These are phyloP conservation scores for Tirmania nivea DNA, from an alignment of 495 filamentous ascomycete genomes.

Conservation along the genomic window DNA sequence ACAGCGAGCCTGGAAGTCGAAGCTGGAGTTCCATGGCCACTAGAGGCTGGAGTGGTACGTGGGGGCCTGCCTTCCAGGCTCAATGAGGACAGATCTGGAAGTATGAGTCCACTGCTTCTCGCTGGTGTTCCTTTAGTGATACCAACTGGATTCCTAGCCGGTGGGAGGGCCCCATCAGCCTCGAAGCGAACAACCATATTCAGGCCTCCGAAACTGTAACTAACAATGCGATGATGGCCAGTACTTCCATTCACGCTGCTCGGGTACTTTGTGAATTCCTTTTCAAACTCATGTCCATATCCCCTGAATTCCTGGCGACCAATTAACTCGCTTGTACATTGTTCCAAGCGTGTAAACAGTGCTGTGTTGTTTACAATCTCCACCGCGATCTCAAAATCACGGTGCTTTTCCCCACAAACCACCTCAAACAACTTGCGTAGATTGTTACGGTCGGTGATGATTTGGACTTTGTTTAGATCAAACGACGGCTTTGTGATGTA, in stretches of 20 bases:
- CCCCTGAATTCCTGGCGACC: neutral
- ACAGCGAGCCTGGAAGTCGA: neutral
- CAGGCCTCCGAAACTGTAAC: neutral
- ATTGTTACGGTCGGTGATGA: conserved; percentile 32
- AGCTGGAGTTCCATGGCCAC: no score
- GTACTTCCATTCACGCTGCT: neutral
- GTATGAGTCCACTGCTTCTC: neutral
- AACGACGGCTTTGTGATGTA: conserved; percentile 25
- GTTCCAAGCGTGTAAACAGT: no score
- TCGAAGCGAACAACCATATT: neutral
- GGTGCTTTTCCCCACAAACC: neutral
- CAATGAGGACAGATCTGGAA: no score
- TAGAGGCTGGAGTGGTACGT: no score
- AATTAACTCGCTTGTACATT: no score
- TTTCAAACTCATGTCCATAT: neutral
- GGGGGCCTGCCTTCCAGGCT: no score
- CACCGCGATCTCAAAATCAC: neutral
- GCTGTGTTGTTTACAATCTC: no score
- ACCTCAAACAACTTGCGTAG: conserved; percentile 27
- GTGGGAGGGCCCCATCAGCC: neutral
- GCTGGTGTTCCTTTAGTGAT: neutral
- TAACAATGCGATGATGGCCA: neutral
- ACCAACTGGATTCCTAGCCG: no score
- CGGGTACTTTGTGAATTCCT: neutral
- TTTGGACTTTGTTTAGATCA: conserved; percentile 23